Evolutionary conservation across 208 protist genomes (phyloP), one percentile per base, ranked within the genome.

Genomic region (Histomonas meleagridis): DNA sequence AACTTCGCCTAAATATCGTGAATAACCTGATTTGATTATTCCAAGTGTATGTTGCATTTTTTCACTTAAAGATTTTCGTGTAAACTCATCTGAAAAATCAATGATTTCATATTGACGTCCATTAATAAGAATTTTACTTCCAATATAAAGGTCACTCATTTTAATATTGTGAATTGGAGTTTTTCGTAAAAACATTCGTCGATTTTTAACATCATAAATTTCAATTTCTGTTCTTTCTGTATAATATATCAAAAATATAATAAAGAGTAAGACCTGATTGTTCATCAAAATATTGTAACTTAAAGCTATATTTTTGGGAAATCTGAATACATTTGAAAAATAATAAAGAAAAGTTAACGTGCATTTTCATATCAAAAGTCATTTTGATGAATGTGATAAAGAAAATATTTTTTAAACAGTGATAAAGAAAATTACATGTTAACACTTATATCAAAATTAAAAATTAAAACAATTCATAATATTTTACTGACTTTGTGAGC

Each of bases 61-160:
- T 3, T 9, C 38, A 12, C n/a, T 18, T n/a, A 57, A 35, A 0
- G 76, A 26, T 46, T 86, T 43, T 2, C 76, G 76, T 55, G 76
- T 86, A 55, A 32, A 86, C n/a, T 32, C 21, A 55, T 86, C 76
- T 57, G 76, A 40, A 55, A 51, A 55, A 55, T 86, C 76, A 28
- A 86, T 26, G 16, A 86, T 43, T 57, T 86, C 76, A 46, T 86
- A 86, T 55, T 86, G 76, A 55, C 76, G 76, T 38, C 76, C 76
- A 28, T 86, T 86, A 55, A 86, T 48, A 18, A 57, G 38, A 49
- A 86, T 32, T 48, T 86, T 86, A 38, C 55, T 86, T 46, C 76
- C 76, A 32, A 86, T 46, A n/a, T 86, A 86, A n/a, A 86, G 76
- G 38, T 86, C 76, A 1, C 16, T 32, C 1, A 86, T 43, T 55